phyloP scores from a whole-genome alignment of 2,329 filamentous ascomycete species.

The Penicillium fuscoglaucum region DNA sequence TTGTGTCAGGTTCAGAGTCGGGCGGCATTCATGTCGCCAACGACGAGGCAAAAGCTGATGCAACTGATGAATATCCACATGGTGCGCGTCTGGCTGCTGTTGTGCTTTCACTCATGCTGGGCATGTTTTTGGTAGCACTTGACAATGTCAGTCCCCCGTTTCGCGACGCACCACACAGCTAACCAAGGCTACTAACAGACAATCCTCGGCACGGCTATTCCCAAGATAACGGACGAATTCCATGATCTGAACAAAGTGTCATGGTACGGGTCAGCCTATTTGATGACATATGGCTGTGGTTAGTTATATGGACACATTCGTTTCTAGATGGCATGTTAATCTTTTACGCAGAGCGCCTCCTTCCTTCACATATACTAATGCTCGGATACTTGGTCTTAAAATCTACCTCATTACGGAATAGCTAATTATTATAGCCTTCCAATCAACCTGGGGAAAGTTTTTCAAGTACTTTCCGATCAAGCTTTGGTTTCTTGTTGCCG shows the following conservation, averaged over 20 bases:
- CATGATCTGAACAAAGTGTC: slow-evolving; percentile 32
- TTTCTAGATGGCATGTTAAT: background rate
- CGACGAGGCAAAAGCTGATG: background rate
- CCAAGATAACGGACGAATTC: slow-evolving; percentile 32
- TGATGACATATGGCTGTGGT: slow-evolving; percentile 30
- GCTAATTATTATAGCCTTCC: slow-evolving; percentile 28
- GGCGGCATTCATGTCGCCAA: background rate
- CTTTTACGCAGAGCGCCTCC: background rate
- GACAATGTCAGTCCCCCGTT: background rate
- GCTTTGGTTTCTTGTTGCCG: slow-evolving; percentile 34
- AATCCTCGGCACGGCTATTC: slow-evolving; percentile 21
- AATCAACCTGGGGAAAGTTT: slow-evolving; percentile 35
- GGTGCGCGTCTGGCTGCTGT: background rate
- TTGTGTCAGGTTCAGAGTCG: background rate
- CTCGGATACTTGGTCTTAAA: background rate
- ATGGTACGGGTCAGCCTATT: slow-evolving; percentile 42
- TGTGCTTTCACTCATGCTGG: background rate
- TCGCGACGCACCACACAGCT: background rate
- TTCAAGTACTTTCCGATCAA: slow-evolving; percentile 38
- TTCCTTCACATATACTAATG: background rate
- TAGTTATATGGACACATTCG: background rate
- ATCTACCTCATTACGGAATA: background rate
- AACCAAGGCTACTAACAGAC: background rate
- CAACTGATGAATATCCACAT: background rate
- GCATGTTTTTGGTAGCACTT: background rate